Evolutionary conservation across 2,329 filamentous ascomycete genomes (phyloP).

Genomic region (Clarireedia hainanense): DNA sequence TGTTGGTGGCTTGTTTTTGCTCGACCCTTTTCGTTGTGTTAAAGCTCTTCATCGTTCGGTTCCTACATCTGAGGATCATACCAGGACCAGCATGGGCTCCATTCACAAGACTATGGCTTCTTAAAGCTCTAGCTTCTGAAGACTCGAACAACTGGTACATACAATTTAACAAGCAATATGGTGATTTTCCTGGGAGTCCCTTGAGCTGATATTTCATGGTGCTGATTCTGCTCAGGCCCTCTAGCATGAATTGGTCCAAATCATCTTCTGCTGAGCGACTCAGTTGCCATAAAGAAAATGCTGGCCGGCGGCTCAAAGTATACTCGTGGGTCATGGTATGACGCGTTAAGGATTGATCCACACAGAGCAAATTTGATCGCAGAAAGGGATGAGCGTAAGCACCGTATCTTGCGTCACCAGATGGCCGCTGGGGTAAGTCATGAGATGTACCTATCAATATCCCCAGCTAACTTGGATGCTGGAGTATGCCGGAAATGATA

Average conservation of each 20-base stretch:
- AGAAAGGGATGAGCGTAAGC: constrained; percentile 38
- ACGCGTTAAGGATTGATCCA: constrained; percentile 43
- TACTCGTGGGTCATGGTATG: constrained; percentile 27
- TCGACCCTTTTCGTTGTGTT: no score
- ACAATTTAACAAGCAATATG: background rate
- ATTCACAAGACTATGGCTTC: no score
- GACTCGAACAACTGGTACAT: no score
- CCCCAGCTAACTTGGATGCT: background rate
- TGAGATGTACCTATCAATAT: background rate
- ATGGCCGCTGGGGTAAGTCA: constrained; percentile 41
- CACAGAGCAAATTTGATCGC: constrained; percentile 47
- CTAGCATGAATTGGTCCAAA: constrained; percentile 23
- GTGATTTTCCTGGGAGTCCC: background rate
- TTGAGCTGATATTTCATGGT: background rate
- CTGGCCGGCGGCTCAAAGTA: constrained; percentile 19
- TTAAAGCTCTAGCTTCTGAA: no score
- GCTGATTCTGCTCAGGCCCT: constrained; percentile 3
- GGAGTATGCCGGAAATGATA: background rate
- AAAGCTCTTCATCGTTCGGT: no score
- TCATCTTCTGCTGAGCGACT: constrained; percentile 20
- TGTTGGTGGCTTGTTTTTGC: no score
- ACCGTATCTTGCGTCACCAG: constrained; percentile 30
- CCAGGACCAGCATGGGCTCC: no score
- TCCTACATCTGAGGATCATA: no score
- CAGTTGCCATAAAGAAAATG: constrained; percentile 17